Base-by-base conservation (phyloP, 2,329 filamentous ascomycete species). In the Trichoderma harzianum region DNA sequence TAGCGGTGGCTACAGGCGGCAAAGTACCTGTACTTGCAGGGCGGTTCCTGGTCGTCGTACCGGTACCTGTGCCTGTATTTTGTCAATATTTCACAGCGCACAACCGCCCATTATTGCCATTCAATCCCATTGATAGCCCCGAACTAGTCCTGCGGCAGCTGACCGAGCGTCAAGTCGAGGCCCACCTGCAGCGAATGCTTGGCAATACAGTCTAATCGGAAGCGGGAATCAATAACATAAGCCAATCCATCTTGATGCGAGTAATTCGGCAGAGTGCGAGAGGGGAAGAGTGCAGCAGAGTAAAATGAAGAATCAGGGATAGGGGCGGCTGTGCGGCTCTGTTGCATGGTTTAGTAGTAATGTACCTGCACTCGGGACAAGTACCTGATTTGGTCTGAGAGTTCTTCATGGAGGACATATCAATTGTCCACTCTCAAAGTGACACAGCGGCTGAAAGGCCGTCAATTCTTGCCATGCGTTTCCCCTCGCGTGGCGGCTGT, bases 191-290 rank as follows among this genome's bases (percentile, higher is more conserved):
- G 57, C 12, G 10, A 36, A 36, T 36, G 64, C 51, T 67, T 67
- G 32, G 51, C 24, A 39, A 11, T 39, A 16, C 12, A 43, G 65
- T 36, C 53, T 60, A 43, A 68, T 60, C 21, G 34, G n/a, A 21
- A 53, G n/a, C 14, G 65, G 34, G 26, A 14, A 47, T 26, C 14
- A 39, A 39, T 39, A 62, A 26, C 8, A 61, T 36, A 47, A 24
- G 21, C 36, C 24, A 14, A 28, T 26, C 21, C 5, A 28, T 26
- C 30, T n/a, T 39, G 18, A 69, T 68, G 66, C 66, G 66, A 39
- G 55, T 61, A 28, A 61, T 69, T 51, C 66, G 55, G 55, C 58
- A 61, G 65, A n/a, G 65, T 47, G 65, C 39, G 18, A 21, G 58
- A 39, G 32, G 24, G 47, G 34, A 67, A 28, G 66, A 34, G 7